These are phyloP conservation scores for Malassezia dermatis DNA, from an alignment of 1,284 basidiomycete species.

Conservation along the genomic window DNA sequence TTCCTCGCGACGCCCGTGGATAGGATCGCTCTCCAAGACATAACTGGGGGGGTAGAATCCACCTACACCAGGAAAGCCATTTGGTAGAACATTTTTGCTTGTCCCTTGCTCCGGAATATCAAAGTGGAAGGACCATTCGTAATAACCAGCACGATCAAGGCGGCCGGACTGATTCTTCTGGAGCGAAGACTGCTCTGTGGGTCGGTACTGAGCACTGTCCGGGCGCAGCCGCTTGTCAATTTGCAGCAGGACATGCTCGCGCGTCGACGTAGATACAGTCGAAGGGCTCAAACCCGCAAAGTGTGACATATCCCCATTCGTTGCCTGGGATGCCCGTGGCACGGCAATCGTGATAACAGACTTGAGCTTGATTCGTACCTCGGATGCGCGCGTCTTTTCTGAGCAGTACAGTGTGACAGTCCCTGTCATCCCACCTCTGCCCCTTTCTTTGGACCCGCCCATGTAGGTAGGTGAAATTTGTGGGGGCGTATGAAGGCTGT, in stretches of 20 bases:
- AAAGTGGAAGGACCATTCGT: conserved; percentile 26
- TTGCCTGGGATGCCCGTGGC: conserved; percentile 21
- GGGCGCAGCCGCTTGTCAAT: conserved; percentile 25
- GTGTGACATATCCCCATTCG: conserved; percentile 19
- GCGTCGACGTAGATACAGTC: conserved; percentile 2
- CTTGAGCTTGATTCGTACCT: conserved; percentile 27
- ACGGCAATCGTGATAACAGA: conserved; percentile 18
- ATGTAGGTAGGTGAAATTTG: conserved; percentile 36
- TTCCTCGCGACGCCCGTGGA: conserved; percentile 11
- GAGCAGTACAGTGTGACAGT: conserved; percentile 18
- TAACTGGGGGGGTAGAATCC: conserved; percentile 16
- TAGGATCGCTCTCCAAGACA: conserved; percentile 16
- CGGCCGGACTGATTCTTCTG: not conserved
- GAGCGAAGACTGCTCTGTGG: conserved; percentile 1
- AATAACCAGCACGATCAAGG: conserved; percentile 14
- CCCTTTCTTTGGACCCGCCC: conserved; percentile 30
- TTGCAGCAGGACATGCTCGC: conserved; percentile 24
- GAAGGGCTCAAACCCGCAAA: conserved; percentile 10
- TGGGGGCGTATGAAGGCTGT: conserved; percentile 16
- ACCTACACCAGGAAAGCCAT: conserved; percentile 17
- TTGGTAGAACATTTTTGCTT: conserved; percentile 1
- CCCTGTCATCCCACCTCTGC: conserved; percentile 29
- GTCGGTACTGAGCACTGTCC: conserved; percentile 8
- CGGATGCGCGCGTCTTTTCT: conserved; percentile 20
- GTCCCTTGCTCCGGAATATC: conserved; percentile 19